A percentile compares a stretch with the other conserved stretches of the same genome.
Conservation (phyloP, 179 eudicot genomes). For the Monotropa hypopitys region DNA sequence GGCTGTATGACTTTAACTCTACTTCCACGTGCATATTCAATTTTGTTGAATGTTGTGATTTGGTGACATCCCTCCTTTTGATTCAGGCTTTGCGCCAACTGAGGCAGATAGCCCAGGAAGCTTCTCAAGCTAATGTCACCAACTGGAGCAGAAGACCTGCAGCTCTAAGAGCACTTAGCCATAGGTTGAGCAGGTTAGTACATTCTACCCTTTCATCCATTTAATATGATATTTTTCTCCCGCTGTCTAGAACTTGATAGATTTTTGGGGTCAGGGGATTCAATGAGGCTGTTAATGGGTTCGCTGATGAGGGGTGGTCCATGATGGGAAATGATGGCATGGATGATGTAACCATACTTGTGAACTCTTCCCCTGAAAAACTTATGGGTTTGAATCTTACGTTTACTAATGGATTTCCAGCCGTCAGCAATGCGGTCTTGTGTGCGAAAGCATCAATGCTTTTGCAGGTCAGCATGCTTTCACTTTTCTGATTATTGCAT, state of each 20-base stretch:
- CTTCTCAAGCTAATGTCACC: slow-evolving; percentile 52
- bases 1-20: slow-evolving; percentile 33
- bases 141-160: slow-evolving; percentile 78
- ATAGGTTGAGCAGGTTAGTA: slow-evolving; percentile 62
- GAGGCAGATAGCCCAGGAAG: slow-evolving; percentile 67
- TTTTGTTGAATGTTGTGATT: not conserved
- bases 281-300: slow-evolving; percentile 73
- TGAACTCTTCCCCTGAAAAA: slow-evolving; percentile 72
- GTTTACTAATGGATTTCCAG: slow-evolving; percentile 57
- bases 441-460: slow-evolving; percentile 86
- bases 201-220: not conserved
- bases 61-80: not conserved
- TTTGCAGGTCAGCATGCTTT: slow-evolving; percentile 41
- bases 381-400: slow-evolving; percentile 56
- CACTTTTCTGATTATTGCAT: not conserved
- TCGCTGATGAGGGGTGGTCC: slow-evolving; percentile 76
- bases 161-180: slow-evolving; percentile 63
- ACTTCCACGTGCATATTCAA: not conserved
- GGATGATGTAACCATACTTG: slow-evolving; percentile 70
- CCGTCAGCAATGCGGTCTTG: slow-evolving; percentile 53
- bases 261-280: slow-evolving; percentile 41
- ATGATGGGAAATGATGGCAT: slow-evolving; percentile 68
- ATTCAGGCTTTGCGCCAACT: slow-evolving; percentile 63
- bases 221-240: not conserved
- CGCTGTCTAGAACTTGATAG: not conserved